Conservation (phyloP, 2,329 filamentous ascomycete species). For the Colletotrichum sp. region DNA sequence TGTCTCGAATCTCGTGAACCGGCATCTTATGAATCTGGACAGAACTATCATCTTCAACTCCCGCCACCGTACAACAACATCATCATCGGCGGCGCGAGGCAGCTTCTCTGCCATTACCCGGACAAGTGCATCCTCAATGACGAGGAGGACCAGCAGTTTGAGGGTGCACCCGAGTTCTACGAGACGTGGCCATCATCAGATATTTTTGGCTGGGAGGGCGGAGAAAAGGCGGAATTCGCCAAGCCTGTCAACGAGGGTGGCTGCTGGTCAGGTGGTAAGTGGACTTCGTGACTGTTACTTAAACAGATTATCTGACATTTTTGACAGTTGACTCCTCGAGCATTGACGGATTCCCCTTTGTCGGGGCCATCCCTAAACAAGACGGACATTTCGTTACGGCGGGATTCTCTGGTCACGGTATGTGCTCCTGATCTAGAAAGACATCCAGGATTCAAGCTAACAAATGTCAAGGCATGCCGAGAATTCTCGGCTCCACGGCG, state of each 20-base stretch:
- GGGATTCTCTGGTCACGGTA: neutral
- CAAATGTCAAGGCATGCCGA: neutral
- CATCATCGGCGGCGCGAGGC: neutral
- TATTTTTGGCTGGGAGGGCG: neutral
- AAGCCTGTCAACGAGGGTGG: neutral
- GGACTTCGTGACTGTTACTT: fast-evolving
- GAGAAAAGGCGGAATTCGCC: neutral
- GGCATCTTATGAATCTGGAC: neutral
- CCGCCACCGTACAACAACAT: neutral
- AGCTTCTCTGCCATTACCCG: neutral
- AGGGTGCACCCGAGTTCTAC: neutral
- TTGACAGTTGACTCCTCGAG: neutral
- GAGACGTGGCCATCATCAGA: neutral
- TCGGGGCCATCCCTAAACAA: neutral
- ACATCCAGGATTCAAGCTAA: neutral
- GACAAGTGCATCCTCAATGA: neutral
- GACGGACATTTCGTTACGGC: neutral
- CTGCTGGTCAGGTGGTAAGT: neutral
- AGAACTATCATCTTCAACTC: neutral
- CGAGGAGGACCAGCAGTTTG: neutral
- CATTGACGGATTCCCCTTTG: neutral
- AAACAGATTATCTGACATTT: fast-evolving
- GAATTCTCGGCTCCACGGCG: neutral
- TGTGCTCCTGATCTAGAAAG: neutral
- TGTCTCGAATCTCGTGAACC: neutral